A percentile compares a stretch with the other conserved stretches of the same genome.
These are phyloP conservation scores for Micractinium sp. DNA, from an alignment of 139 green algal species.

Conservation along the genomic window DNA sequence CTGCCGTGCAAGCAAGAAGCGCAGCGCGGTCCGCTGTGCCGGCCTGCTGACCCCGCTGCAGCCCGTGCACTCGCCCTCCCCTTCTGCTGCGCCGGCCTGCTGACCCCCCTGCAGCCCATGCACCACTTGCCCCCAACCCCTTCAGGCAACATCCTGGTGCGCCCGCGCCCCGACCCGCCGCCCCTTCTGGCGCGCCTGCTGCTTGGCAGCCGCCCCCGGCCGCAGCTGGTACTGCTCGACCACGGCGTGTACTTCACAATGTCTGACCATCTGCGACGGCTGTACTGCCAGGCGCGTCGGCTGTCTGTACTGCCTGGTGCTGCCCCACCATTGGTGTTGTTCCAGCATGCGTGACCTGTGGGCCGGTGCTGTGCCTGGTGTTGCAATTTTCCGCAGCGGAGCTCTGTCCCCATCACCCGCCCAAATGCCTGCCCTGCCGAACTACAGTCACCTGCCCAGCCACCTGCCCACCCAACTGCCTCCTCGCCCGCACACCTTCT, in stretches of 20 bases:
- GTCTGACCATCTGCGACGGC: constrained; percentile 56
- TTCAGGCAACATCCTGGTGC: constrained; percentile 81
- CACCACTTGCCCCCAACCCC: neutral
- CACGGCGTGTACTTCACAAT: constrained; percentile 85
- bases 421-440: too few species aligned
- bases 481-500: too few species aligned
- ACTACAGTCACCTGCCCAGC: too few species aligned
- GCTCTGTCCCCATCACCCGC: too few species aligned
- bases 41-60: neutral
- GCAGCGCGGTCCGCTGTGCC: neutral
- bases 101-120: neutral
- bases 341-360: neutral
- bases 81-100: neutral
- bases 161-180: constrained; percentile 18
- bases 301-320: too few species aligned
- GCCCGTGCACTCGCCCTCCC: too few species aligned
- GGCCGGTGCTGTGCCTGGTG: too few species aligned
- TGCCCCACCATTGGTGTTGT: neutral
- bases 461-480: too few species aligned
- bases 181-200: constrained; percentile 54
- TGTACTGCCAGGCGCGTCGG: constrained; percentile 81
- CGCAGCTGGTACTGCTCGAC: constrained; percentile 89
- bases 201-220: constrained; percentile 53
- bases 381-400: too few species aligned
- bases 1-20: neutral